These are phyloP conservation scores for Camelina laxa DNA, from an alignment of 345 rosid species.

Conservation along the genomic window DNA sequence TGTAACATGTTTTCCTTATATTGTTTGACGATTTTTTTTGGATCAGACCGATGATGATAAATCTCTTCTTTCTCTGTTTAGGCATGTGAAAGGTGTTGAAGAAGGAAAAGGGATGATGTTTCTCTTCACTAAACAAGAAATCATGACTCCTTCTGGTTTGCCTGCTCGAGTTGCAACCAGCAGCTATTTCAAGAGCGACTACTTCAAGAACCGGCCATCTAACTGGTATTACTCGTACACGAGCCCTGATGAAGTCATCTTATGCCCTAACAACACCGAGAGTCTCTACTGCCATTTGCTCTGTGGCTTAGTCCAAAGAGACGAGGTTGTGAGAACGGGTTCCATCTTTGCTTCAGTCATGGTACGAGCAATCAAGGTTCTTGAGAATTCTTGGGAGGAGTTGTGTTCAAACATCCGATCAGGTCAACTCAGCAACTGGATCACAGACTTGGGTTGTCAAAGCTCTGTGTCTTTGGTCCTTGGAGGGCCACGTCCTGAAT, in stretches of 20 bases:
- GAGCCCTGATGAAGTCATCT: constrained; percentile 84
- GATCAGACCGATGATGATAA: constrained; percentile 4
- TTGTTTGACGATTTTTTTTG: neutral
- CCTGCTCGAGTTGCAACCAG: constrained; percentile 90
- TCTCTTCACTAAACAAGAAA: constrained; percentile 78
- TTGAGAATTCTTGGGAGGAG: constrained; percentile 75
- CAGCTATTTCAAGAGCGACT: constrained; percentile 80
- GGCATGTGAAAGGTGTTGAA: constrained; percentile 78
- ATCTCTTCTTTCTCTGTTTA: constrained; percentile 39
- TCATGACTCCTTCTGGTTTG: constrained; percentile 71
- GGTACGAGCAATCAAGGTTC: constrained; percentile 72
- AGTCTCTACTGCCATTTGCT: constrained; percentile 87
- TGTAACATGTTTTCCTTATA: neutral
- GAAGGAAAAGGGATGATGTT: constrained; percentile 92
- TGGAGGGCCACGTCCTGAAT: constrained; percentile 48
- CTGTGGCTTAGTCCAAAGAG: constrained; percentile 75
- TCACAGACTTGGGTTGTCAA: constrained; percentile 66
- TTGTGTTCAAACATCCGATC: constrained; percentile 72
- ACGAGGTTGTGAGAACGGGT: constrained; percentile 78
- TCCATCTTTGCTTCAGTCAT: constrained; percentile 91
- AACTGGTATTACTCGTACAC: constrained; percentile 76
- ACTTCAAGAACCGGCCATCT: constrained; percentile 75
- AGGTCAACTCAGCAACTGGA: constrained; percentile 72
- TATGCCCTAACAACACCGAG: constrained; percentile 80
- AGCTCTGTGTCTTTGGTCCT: constrained; percentile 54